These are phyloP conservation scores for Geotrichum macrosporum DNA, from an alignment of 1,139 yeast species.

Conservation along the genomic window DNA sequence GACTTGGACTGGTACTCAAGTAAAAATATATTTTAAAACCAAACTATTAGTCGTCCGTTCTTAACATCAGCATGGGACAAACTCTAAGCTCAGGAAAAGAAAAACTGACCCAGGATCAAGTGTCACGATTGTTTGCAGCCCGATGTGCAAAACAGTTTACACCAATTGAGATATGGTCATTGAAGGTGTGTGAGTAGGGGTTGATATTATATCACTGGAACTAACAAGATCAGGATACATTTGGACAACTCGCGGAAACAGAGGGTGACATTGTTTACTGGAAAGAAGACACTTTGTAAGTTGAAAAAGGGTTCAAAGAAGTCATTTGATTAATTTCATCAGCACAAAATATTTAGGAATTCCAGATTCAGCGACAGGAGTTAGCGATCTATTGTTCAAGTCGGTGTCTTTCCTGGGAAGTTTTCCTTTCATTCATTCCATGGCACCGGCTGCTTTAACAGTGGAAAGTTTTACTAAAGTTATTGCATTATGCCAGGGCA, in stretches of 20 bases:
- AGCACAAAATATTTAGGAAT: constrained; percentile 29
- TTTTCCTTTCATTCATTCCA: constrained; percentile 45
- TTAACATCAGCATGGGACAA: constrained; percentile 40
- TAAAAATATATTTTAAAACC: too few relatives aligned
- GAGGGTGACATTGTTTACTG: constrained; percentile 34
- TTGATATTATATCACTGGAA: background rate
- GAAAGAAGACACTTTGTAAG: constrained; percentile 35
- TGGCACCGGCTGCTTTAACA: constrained; percentile 38
- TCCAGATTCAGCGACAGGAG: constrained; percentile 32
- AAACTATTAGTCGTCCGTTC: too few relatives aligned
- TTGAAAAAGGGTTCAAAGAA: background rate
- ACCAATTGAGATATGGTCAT: constrained; percentile 42
- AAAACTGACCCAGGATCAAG: constrained; percentile 33
- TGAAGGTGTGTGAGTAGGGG: constrained; percentile 30
- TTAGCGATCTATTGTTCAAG: constrained; percentile 37
- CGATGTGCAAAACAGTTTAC: constrained; percentile 39
- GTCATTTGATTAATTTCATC: background rate
- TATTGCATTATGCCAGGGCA: constrained; percentile 40
- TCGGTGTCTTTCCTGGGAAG: constrained; percentile 40
- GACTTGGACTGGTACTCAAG: too few relatives aligned
- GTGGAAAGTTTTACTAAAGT: constrained; percentile 45
- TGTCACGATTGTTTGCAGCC: constrained; percentile 38
- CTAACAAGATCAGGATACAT: constrained; percentile 25
- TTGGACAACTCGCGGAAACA: constrained; percentile 30
- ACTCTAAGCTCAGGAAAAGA: constrained; percentile 23